phyloP scores from a whole-genome alignment of 1,284 basidiomycete species.

The Cystobasidiaceae sp. region DNA sequence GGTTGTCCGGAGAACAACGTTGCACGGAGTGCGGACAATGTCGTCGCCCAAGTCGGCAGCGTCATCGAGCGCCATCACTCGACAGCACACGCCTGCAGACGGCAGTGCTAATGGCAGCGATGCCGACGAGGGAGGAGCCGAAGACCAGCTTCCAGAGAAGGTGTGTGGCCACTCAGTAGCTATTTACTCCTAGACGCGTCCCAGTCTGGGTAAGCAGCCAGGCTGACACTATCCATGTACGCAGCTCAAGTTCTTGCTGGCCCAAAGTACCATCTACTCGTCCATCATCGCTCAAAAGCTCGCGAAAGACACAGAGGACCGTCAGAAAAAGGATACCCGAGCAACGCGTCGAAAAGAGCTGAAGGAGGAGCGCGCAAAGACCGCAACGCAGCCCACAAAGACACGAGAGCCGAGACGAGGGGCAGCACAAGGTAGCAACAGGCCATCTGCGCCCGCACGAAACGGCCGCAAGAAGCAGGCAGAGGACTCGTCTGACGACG shows the following conservation, averaged over 20 bases:
- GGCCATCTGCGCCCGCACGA: neutral
- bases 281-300: constrained; percentile 31
- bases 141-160: constrained; percentile 22
- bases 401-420: neutral
- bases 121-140: neutral
- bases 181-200: no score
- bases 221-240: neutral
- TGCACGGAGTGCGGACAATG: constrained; percentile 6
- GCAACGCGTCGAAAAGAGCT: constrained; percentile 16
- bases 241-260: constrained; percentile 25
- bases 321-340: constrained; percentile 10
- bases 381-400: neutral
- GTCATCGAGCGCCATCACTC: constrained; percentile 1
- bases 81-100: constrained; percentile 6
- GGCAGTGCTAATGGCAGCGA: neutral
- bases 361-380: neutral
- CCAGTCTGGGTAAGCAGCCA: no score
- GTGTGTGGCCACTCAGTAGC: no score
- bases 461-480: neutral
- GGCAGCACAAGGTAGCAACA: neutral
- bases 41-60: constrained; percentile 7
- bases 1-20: constrained; percentile 10
- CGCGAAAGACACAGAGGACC: constrained; percentile 19
- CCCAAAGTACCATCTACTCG: constrained; percentile 30
- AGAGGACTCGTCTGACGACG: neutral